These are phyloP conservation scores for Pseudopyricularia cyperi DNA, from an alignment of 2,329 filamentous ascomycete species.

Conservation along the genomic window DNA sequence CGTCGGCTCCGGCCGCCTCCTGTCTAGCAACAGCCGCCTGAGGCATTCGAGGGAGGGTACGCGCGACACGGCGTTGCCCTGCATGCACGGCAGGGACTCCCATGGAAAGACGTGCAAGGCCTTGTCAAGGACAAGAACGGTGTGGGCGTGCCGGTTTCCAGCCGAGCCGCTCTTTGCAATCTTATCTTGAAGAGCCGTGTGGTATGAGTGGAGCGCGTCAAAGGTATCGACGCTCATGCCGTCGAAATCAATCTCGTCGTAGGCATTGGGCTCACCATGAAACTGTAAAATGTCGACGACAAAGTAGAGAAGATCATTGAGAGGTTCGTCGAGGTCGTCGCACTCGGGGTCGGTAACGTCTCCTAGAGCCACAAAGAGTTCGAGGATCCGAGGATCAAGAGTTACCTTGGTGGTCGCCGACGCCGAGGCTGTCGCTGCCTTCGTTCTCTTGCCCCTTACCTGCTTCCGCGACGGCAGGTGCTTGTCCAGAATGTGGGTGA, in stretches of 20 bases:
- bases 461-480: conserved; percentile 73
- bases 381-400: conserved; percentile 54
- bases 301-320: conserved; percentile 92
- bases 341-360: conserved; percentile 52
- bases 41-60: conserved; percentile 79
- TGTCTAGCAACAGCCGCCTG: conserved; percentile 58
- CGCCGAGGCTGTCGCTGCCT: conserved; percentile 19
- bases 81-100: conserved; percentile 85
- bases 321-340: conserved; percentile 65
- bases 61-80: conserved; percentile 66
- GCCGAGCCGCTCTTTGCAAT: conserved; percentile 5
- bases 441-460: conserved; percentile 40
- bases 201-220: conserved; percentile 71
- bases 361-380: conserved; percentile 79
- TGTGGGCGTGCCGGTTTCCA: conserved; percentile 43
- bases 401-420: conserved; percentile 22
- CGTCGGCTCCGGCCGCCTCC: conserved; percentile 14
- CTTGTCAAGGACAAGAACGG: conserved; percentile 84
- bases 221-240: conserved; percentile 76
- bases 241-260: conserved; percentile 96
- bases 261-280: conserved; percentile 89
- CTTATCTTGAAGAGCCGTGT: conserved; percentile 32
- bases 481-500: conserved; percentile 68
- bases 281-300: conserved; percentile 95
- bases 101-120: conserved; percentile 84